Evolutionary conservation across 495 filamentous ascomycete species (phyloP), one percentile per base, ranked within the genome.

Genomic region (Penicillium chermesinum): DNA sequence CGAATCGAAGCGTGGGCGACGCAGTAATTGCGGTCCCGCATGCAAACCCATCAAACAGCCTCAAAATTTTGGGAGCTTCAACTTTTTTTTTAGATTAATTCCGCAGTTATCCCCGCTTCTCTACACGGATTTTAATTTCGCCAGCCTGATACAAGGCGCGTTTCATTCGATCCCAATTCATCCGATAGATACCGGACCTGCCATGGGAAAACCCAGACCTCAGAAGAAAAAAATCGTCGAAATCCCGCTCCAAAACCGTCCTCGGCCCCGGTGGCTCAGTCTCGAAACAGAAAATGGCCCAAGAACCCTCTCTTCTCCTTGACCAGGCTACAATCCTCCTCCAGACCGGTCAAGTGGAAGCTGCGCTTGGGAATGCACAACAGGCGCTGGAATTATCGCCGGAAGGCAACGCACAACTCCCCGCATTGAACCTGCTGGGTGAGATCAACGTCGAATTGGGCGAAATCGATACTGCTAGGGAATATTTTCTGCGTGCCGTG

Each of bases 391-490:
- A 78, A 34, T 58, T 67, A 18, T 59, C 65, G 33, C 51, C 65
- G 18, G 63, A 73, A 19, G 71, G 67, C 20, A 51, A 65, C 9
- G 38, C 57, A 44, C 67, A 71, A 37, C 79, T 87, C 37, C 81
- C 78, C 20, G 84, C 88, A 1, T 65, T 95, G 35, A 88, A 84
- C 32, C 63, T 95, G 4, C 75, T 96, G 30, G 94, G 84, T 22
- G 87, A 96, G 58, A 89, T 95, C 46, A 73, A 84, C 49, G 77
- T 96, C 37, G 91, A 96, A 56, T 66, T 93, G 3, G 91, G 91
- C 45, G 84, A 95, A 16, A 73, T 85, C 49, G 81, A 87, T 41
- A 60, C 72, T 2, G 91, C 94, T 34, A 76, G 82, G 40, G 54
- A 70, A 18, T 81, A 78, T 58, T 95, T 95, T 59, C 54, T 79